Conservation (phyloP, 2,329 filamentous ascomycete genomes). For the Seiridium cupressi region DNA sequence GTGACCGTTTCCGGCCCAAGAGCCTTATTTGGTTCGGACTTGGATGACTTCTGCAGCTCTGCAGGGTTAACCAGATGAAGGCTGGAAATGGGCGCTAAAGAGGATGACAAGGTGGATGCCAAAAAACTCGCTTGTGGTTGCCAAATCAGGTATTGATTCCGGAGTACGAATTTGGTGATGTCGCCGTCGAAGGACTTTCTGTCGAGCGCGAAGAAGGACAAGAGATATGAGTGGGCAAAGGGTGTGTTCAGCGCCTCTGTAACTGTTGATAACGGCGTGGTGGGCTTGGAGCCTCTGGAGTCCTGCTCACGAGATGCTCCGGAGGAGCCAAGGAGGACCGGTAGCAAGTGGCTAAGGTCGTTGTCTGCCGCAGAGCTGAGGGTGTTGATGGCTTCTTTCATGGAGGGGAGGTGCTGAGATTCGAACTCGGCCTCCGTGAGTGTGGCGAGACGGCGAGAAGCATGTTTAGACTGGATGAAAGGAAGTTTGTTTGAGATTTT, state of each 20-base stretch:
- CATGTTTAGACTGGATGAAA: conserved; percentile 60
- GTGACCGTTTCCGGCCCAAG: not conserved
- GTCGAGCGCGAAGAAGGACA: conserved; percentile 17
- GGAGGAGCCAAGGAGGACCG: not conserved
- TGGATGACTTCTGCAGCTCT: not conserved
- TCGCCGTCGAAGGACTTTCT: conserved; percentile 11
- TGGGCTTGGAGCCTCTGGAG: too few species aligned
- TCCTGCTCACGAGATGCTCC: not conserved
- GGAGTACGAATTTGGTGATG: conserved; percentile 12
- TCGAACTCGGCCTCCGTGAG: conserved; percentile 4
- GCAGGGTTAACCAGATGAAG: not conserved
- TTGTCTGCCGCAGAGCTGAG: not conserved
- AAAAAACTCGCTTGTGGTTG: conserved; percentile 15
- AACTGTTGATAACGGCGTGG: too few species aligned
- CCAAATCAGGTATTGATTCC: conserved; percentile 25
- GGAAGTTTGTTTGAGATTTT: conserved; percentile 80
- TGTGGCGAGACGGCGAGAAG: conserved; percentile 1
- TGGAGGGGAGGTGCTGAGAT: conserved; percentile 5
- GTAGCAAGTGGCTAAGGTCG: not conserved
- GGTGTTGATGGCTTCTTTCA: not conserved
- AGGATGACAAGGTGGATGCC: not conserved
- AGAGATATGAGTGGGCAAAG: conserved; percentile 15
- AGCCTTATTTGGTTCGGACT: not conserved
- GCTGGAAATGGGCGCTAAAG: not conserved
- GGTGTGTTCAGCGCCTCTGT: too few species aligned